Conservation (phyloP, 176 grass and related monocot genomes). For the Oryza longistaminata region DNA sequence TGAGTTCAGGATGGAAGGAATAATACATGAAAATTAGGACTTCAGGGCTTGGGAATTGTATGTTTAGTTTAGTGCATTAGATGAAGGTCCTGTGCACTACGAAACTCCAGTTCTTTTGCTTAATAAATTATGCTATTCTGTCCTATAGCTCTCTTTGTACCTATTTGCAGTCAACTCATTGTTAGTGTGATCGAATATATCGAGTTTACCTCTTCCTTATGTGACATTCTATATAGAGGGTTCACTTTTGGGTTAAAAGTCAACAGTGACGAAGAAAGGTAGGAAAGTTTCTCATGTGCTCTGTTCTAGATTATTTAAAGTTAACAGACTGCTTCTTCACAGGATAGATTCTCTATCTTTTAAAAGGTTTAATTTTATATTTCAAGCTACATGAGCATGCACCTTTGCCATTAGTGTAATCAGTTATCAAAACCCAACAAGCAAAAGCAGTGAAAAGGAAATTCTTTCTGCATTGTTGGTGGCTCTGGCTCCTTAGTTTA, state of each 20-base stretch:
- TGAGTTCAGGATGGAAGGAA: not conserved
- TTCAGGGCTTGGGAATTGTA: not conserved
- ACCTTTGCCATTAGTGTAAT: constrained; percentile 51
- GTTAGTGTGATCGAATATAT: constrained; percentile 21
- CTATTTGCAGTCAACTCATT: constrained; percentile 33
- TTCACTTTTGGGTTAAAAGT: constrained; percentile 46
- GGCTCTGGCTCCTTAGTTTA: constrained; percentile 38
- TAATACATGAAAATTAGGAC: constrained; percentile 11
- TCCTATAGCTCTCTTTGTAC: not conserved
- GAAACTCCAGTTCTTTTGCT: constrained; percentile 5
- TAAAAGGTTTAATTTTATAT: constrained; percentile 42
- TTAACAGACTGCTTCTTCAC: constrained; percentile 46
- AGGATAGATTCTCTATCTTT: constrained; percentile 49
- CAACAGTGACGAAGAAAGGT: constrained; percentile 24
- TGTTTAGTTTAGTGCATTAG: not conserved
- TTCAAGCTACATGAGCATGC: constrained; percentile 43
- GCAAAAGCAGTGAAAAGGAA: constrained; percentile 40
- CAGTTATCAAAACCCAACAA: constrained; percentile 41
- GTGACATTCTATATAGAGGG: constrained; percentile 23
- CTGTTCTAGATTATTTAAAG: constrained; percentile 39
- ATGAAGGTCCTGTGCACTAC: constrained; percentile 4
- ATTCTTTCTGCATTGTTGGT: constrained; percentile 39
- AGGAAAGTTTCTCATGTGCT: constrained; percentile 40
- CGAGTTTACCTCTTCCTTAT: constrained; percentile 40
- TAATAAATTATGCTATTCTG: constrained; percentile 12